Conservation (phyloP, 2,329 filamentous ascomycete species). For the Davidsoniella eucalypti region DNA sequence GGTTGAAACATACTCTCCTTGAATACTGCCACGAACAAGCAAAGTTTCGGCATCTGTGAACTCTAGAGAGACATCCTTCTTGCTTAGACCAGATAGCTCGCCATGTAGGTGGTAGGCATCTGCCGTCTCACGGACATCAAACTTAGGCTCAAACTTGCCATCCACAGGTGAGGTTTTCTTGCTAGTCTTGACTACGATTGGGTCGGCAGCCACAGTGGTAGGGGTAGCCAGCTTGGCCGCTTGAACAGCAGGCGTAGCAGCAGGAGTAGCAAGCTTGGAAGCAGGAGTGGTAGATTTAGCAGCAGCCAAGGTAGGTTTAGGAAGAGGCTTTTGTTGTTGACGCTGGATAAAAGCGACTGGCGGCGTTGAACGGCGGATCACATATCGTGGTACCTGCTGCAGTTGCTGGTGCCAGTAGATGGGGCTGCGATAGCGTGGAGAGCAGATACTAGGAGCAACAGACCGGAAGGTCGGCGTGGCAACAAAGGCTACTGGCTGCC, state of each 20-base stretch:
- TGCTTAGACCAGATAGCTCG: conserved; percentile 59
- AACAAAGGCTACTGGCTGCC: conserved; percentile 14
- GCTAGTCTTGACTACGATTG: too few relatives aligned
- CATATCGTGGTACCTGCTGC: too few relatives aligned
- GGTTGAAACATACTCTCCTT: conserved; percentile 39
- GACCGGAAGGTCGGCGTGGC: conserved; percentile 26
- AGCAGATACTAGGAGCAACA: not conserved
- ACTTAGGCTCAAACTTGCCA: conserved; percentile 50
- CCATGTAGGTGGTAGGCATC: conserved; percentile 60
- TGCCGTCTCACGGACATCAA: conserved; percentile 58
- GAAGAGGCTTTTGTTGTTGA: too few relatives aligned
- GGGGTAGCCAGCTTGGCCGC: conserved; percentile 18
- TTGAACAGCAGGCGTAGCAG: not conserved
- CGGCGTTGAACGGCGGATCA: too few relatives aligned
- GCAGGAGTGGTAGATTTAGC: not conserved
- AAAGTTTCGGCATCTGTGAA: conserved; percentile 64
- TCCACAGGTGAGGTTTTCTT: too few relatives aligned
- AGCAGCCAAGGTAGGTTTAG: not conserved
- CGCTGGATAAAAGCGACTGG: too few relatives aligned
- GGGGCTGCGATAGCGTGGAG: not conserved
- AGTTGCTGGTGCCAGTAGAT: not conserved
- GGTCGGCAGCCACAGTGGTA: conserved; percentile 17
- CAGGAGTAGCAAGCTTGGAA: conserved; percentile 13
- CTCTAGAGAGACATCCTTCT: conserved; percentile 60
- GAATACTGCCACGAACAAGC: conserved; percentile 50